phyloP scores from a whole-genome alignment of 1,284 basidiomycete species.

The Heterobasidion parviporum region DNA sequence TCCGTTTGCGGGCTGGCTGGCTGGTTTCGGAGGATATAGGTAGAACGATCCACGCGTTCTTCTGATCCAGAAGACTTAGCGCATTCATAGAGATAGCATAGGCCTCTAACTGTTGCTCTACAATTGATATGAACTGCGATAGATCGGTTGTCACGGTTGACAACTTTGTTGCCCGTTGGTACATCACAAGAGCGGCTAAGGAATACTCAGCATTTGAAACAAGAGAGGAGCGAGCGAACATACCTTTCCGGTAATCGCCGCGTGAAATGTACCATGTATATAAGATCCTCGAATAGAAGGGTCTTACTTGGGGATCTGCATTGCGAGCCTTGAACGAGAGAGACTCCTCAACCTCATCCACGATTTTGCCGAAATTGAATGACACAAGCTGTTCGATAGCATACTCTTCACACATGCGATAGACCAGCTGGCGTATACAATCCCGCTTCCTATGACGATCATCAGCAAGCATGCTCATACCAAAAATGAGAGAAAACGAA shows the following conservation, averaged over 20 bases:
- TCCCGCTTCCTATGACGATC: constrained; percentile 62
- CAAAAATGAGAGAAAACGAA: constrained; percentile 19
- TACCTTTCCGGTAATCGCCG: constrained; percentile 86
- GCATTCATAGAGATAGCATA: constrained; percentile 88
- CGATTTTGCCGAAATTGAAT: constrained; percentile 82
- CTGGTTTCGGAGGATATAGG: constrained; percentile 41
- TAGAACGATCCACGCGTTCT: constrained; percentile 80
- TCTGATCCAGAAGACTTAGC: constrained; percentile 73
- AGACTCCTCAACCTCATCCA: constrained; percentile 83
- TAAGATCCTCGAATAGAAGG: constrained; percentile 89
- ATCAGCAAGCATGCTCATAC: background rate
- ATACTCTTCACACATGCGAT: constrained; percentile 90
- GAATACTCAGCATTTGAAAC: constrained; percentile 4
- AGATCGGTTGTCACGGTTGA: constrained; percentile 46
- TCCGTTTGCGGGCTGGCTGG: constrained; percentile 47
- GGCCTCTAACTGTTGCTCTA: constrained; percentile 73
- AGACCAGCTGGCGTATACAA: constrained; percentile 72
- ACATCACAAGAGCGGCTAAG: constrained; percentile 87
- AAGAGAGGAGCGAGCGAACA: constrained; percentile 18
- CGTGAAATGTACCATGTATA: constrained; percentile 89
- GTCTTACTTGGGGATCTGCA: constrained; percentile 78
- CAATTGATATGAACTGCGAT: constrained; percentile 47
- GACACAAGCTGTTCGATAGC: constrained; percentile 74
- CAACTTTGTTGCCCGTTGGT: constrained; percentile 82
- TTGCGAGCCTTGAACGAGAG: constrained; percentile 94